Evolutionary conservation across 2,329 filamentous ascomycete genomes (phyloP).

Genomic region (Colletotrichum endophyticum): DNA sequence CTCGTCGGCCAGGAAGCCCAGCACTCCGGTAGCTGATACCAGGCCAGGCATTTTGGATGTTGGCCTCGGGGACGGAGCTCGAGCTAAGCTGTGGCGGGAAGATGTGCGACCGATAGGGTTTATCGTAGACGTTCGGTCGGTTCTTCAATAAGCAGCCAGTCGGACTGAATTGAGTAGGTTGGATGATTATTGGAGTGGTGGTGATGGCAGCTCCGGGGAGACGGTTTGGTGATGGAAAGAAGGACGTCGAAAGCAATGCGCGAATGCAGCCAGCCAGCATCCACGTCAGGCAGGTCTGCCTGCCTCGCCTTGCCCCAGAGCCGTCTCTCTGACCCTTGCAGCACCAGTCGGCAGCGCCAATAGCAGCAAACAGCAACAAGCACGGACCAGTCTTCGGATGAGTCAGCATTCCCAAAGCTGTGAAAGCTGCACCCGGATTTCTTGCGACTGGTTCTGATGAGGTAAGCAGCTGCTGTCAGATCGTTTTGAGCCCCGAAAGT

Average conservation of each 20-base stretch:
- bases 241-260: conserved; percentile 15
- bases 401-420: background rate
- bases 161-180: background rate
- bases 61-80: conserved; percentile 19
- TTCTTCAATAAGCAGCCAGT: background rate
- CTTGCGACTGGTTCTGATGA: background rate
- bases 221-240: conserved; percentile 18
- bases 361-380: background rate
- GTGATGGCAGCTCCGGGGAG: conserved; percentile 8
- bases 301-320: conserved; percentile 32
- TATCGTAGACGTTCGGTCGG: background rate
- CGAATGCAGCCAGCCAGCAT: conserved; percentile 18
- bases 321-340: conserved; percentile 1
- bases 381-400: background rate
- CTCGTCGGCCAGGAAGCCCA: conserved; percentile 94
- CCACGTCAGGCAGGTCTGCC: conserved; percentile 50
- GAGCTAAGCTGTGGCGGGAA: background rate
- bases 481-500: background rate
- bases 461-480: background rate
- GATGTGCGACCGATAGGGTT: background rate
- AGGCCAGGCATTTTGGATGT: conserved; percentile 79
- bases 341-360: background rate
- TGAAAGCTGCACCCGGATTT: background rate
- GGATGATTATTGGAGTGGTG: background rate
- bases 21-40: conserved; percentile 90